Base-by-base conservation (phyloP, 2,329 filamentous ascomycete genomes). In the Aspergillus melleus region DNA sequence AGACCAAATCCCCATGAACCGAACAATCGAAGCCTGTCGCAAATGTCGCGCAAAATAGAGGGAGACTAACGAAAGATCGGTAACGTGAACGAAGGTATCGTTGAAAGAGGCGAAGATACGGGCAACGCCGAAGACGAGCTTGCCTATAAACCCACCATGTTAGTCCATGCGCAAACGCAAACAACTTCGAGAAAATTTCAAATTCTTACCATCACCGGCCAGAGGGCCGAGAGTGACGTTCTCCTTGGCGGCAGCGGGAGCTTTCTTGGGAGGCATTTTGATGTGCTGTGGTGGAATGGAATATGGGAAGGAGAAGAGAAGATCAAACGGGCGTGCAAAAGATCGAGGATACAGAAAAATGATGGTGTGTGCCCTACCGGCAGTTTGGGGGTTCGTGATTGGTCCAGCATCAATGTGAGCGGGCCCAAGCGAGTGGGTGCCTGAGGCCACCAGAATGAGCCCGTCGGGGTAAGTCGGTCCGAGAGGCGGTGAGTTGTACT, bases 151-250 rank as follows among this genome's bases (percentile, higher is more conserved):
- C 57, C 46, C 29, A 14, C 24, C 8, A 19, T 46, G 52, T 66
- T 65, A 64, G 61, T 54, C n/a, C 4, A 39, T 52, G 24, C 30
- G 30, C 29, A 44, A 22, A 20, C 22, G 16, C 20, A 29, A 29
- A 14, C 30, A 55, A 29, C 19, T 49, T 30, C 10, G 24, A 24
- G 3, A 32, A 52, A n/a, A 46, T 42, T 1, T 11, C 9, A 62
- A 51, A 52, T 69, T 78, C 87, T 78, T 80, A 94, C 92, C 93
- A 87, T 97, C 94, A 79, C 93, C 90, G 84, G 93, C 91, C 82
- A 96, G 91, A 79, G 95, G 95, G 76, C 95, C 95, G 76, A 98
- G 88, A 83, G 90, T 93, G 86, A 99, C 95, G 85, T 99, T 99
- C 89, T 98, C 95, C 85, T 94, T 82, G 68, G 82, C 88, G 75